Evolutionary conservation across 495 filamentous ascomycete species (phyloP), one percentile per base, ranked within the genome.

Genomic region (Jackrogersella multiformis): DNA sequence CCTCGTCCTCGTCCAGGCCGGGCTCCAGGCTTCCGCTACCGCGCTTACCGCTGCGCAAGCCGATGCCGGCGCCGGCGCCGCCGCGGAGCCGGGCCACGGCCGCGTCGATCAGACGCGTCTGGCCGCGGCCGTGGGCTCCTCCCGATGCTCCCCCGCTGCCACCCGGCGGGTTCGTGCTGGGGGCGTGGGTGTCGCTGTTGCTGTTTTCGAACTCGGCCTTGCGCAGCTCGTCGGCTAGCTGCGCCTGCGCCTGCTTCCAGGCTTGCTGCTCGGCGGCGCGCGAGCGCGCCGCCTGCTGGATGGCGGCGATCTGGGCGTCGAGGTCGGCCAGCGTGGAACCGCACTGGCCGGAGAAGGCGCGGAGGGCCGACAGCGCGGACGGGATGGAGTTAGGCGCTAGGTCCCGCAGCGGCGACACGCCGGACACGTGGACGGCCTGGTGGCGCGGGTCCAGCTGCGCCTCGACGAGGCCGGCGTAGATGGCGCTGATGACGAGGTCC

Each of bases 341-440:
- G 80, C 93, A 97, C 13, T 93, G 88, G 16, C 76, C 75, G 54
- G 89, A 86, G 93, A 93, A 99, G 32, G 87, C 85, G 10, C 84
- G 79, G 6, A 99, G 80, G 8, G 86, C 82, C 4, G 78, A 73
- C 4, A 94, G 82, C 80, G 97, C 89, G 0, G 76, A 72, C 0
- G 87, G 82, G 18, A 96, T 81, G 45, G 86, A 84, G 61, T 84
- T 81, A 0, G 92, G 92, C 10, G 84, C 85, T 2, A 96, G 87
- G 69, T 99, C 95, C 23, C 95, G 92, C 1, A 97, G 87, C 1
- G 93, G 88, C 0, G 93, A 86, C 41, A 96, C 87, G 65, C 89
- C 86, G 54, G 90, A 89, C 42, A 97, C 87, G 72, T 86, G 87
- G 18, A 97, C 88, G 64, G 82, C 82, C 16, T 88, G 85, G 60